A percentile compares a stretch with the other conserved stretches of the same genome.
Conservation (phyloP, 805 yeast genomes). For the Millerozyma miso region DNA sequence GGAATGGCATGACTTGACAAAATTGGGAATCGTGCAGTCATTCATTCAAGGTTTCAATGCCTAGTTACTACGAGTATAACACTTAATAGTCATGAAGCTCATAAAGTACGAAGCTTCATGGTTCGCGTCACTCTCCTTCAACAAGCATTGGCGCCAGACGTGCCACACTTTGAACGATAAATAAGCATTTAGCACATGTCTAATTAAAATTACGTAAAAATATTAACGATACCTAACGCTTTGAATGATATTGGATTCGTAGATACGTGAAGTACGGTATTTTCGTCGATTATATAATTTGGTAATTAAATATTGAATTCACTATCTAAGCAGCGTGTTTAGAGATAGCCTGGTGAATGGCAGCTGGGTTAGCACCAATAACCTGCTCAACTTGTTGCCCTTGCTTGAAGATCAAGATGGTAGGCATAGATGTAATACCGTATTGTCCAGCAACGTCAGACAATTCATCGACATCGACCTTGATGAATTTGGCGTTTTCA, state of each 20-base stretch:
- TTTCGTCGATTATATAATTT: too few relatives aligned
- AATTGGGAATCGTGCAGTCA: slow-evolving; percentile 9
- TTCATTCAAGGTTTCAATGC: slow-evolving; percentile 6
- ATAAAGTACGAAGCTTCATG: too few relatives aligned
- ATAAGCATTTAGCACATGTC: too few relatives aligned
- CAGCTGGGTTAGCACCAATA: slow-evolving; percentile 87
- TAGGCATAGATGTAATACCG: slow-evolving; percentile 57
- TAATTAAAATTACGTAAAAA: too few relatives aligned
- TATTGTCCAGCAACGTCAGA: slow-evolving; percentile 68
- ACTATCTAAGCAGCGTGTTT: slow-evolving; percentile 48
- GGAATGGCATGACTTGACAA: slow-evolving; percentile 7
- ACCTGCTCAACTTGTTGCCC: slow-evolving; percentile 78
- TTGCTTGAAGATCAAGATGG: slow-evolving; percentile 68
- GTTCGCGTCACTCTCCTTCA: too few relatives aligned
- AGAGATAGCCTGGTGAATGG: slow-evolving; percentile 65
- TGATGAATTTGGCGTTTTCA: slow-evolving; percentile 69
- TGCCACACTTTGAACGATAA: too few relatives aligned
- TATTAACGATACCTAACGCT: slow-evolving; percentile 2
- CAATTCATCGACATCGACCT: slow-evolving; percentile 88
- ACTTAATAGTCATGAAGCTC: too few relatives aligned
- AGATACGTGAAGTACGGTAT: too few relatives aligned
- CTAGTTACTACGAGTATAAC: too few relatives aligned
- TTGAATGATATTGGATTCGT: too few relatives aligned
- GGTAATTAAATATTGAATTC: too few relatives aligned
- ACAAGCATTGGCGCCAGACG: too few relatives aligned